Evolutionary conservation across 2,329 filamentous ascomycete species (phyloP), one percentile per base, ranked within the genome.

Genomic region (Ascomycota sp.): DNA sequence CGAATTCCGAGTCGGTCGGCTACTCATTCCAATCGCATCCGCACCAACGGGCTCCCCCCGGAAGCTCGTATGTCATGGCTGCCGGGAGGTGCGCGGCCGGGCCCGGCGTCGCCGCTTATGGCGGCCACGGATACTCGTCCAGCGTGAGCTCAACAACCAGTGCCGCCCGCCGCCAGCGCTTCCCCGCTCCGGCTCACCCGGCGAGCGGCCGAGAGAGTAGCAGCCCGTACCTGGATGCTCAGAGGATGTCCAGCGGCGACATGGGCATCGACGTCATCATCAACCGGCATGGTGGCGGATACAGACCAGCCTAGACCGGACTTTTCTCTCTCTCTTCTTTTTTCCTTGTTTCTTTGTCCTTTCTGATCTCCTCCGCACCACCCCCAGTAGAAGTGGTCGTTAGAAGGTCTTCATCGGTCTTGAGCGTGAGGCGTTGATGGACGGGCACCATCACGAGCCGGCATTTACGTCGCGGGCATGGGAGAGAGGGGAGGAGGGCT

Each of bases 181-280:
- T 51, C 19, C 39, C 40, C 10, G 38, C 40, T 5, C 5, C 28
- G 11, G n/a, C 13, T 5, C 10, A n/a, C 12, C 8, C 19, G 11
- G 28, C 19, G 11, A 21, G 28, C 20, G 28, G 20, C 28, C 38
- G 45, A 32, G 39, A 39, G 4, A 39, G 33, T 25, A 43, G 42
- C 20, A 63, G 61, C 33, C 58, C 61, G 3, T 66, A 65, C 33
- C 43, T 64, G 48, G 50, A 40, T 37, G 49, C 52, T 7, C 56
- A 59, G 38, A 49, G 66, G 25, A 51, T 69, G 32, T 55, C 66
- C 5, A 65, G 63, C 36, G 60, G 63, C 29, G 67, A 71, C 39
- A 71, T 73, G 65, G 65, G 63, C 17, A 71, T 74, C 39, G 61
- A 62, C 30, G 54, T 63, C 30, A 61, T 72, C 34, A 66, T 72